phyloP scores from a whole-genome alignment of 2,329 filamentous ascomycete species.

The Colletotrichum neosansevieriae region DNA sequence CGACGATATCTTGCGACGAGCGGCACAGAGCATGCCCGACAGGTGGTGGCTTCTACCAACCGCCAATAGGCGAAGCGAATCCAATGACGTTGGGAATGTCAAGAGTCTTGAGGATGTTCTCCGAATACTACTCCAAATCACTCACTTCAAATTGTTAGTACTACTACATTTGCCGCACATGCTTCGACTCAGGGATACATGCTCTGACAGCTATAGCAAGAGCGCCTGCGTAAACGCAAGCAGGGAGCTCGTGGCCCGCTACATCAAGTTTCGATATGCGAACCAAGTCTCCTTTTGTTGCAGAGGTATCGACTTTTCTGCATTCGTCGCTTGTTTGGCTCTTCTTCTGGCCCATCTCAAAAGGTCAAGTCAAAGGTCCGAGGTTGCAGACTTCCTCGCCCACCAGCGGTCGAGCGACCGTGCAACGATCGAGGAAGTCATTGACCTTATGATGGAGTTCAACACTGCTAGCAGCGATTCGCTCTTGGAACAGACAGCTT shows the following conservation, averaged over 20 bases:
- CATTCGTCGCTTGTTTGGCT: slow-evolving; percentile 52
- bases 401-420: slow-evolving; percentile 55
- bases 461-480: slow-evolving; percentile 45
- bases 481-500: slow-evolving; percentile 45
- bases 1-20: slow-evolving; percentile 45
- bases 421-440: slow-evolving; percentile 51
- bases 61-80: background rate
- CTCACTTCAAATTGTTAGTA: slow-evolving; percentile 49
- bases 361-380: background rate
- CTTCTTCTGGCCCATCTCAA: slow-evolving; percentile 53
- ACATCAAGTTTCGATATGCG: slow-evolving; percentile 48
- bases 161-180: slow-evolving; percentile 51
- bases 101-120: slow-evolving; percentile 43
- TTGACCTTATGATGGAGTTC: slow-evolving; percentile 50
- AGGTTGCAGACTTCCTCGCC: slow-evolving; percentile 47
- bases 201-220: slow-evolving; percentile 46
- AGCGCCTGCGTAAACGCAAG: slow-evolving; percentile 51
- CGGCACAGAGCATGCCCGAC: slow-evolving; percentile 43
- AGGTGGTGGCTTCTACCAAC: slow-evolving; percentile 46
- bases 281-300: slow-evolving; percentile 46
- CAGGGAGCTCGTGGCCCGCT: slow-evolving; percentile 53
- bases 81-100: slow-evolving; percentile 4
- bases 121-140: slow-evolving; percentile 46
- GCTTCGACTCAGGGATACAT: slow-evolving; percentile 40
- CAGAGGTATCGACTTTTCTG: slow-evolving; percentile 51